These are phyloP conservation scores for Sinapis alba DNA, from an alignment of 441 rosid species.

Conservation along the genomic window DNA sequence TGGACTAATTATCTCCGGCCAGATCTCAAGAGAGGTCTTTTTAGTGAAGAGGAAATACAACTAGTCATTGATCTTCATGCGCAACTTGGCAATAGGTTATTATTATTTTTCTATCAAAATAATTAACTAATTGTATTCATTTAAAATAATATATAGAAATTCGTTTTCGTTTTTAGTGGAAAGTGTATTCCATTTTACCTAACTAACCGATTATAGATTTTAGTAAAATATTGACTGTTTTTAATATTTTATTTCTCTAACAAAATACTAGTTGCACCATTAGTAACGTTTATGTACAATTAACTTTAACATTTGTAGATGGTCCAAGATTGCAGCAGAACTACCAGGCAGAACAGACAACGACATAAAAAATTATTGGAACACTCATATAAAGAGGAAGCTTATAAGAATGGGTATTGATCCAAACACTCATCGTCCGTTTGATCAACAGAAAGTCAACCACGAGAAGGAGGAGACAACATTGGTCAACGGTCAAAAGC, in stretches of 20 bases:
- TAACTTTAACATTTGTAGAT: slow-evolving; percentile 32
- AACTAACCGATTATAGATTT: not conserved
- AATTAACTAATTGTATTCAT: not conserved
- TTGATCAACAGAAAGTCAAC: slow-evolving; percentile 39
- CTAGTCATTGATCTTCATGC: slow-evolving; percentile 77
- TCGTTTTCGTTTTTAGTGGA: not conserved
- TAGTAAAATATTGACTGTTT: not conserved
- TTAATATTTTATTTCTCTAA: not conserved
- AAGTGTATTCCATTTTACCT: not conserved
- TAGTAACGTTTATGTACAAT: not conserved
- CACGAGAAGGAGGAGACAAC: not conserved
- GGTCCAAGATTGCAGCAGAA: slow-evolving; percentile 76
- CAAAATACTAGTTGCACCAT: not conserved
- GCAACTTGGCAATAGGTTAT: slow-evolving; percentile 67
- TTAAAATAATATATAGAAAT: not conserved
- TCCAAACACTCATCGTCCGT: slow-evolving; percentile 58
- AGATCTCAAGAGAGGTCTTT: slow-evolving; percentile 70
- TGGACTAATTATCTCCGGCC: slow-evolving; percentile 83
- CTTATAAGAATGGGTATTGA: slow-evolving; percentile 72
- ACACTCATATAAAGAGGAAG: slow-evolving; percentile 74
- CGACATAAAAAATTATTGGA: slow-evolving; percentile 73
- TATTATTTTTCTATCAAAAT: not conserved
- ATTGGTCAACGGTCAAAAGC: not conserved
- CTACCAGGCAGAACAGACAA: slow-evolving; percentile 77
- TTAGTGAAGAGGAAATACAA: slow-evolving; percentile 60